These are phyloP conservation scores for Cyclotella sp. DNA, from an alignment of 108 stramenopile genomes.

Conservation along the genomic window DNA sequence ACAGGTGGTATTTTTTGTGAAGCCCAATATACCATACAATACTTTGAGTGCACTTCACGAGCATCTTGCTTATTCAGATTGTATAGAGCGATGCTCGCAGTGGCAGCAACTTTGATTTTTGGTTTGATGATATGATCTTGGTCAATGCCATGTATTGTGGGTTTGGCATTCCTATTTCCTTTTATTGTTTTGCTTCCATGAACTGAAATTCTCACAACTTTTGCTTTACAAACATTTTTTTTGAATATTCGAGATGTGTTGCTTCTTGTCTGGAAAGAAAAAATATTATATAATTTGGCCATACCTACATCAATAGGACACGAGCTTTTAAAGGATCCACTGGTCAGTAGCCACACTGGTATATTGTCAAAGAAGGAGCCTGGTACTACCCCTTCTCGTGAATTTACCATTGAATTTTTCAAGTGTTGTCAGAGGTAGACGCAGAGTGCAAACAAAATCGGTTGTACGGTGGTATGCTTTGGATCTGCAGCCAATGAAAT, in stretches of 20 bases:
- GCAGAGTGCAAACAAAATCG: background rate
- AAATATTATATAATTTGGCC: constrained; percentile 3
- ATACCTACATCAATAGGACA: constrained; percentile 7
- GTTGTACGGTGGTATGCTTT: constrained; percentile 3
- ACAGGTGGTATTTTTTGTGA: too few relatives aligned
- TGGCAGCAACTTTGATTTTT: constrained; percentile 7
- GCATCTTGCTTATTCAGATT: constrained; percentile 13
- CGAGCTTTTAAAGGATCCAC: background rate
- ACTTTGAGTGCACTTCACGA: background rate
- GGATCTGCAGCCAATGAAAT: background rate
- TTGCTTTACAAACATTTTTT: too few relatives aligned
- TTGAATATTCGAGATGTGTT: background rate
- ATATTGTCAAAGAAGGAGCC: background rate
- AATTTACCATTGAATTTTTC: background rate
- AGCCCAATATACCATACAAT: too few relatives aligned
- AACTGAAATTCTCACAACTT: too few relatives aligned
- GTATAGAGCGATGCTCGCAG: background rate
- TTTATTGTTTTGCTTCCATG: too few relatives aligned
- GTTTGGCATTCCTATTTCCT: background rate
- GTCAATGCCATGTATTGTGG: constrained; percentile 13
- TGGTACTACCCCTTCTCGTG: background rate
- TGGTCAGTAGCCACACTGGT: background rate
- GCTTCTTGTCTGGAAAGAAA: constrained; percentile 21
- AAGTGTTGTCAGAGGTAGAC: background rate
- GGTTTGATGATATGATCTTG: constrained; percentile 9